phyloP scores from a whole-genome alignment of 495 filamentous ascomycete genomes.

The Penicilliopsis zonata region DNA sequence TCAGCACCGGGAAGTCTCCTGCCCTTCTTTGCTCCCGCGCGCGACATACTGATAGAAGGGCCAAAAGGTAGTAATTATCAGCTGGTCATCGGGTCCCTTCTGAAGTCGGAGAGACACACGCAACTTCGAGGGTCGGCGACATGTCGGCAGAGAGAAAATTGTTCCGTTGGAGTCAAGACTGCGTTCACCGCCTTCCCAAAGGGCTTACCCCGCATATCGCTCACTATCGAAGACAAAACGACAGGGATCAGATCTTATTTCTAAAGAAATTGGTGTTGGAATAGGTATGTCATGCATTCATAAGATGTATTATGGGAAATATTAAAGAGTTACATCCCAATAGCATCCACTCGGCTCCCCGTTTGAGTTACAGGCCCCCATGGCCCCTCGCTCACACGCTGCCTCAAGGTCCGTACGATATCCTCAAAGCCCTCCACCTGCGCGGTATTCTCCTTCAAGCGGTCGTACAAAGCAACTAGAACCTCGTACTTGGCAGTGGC shows the following conservation, averaged over 20 bases:
- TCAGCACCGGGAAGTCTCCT: slow-evolving; percentile 28
- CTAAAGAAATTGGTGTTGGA: too few relatives aligned
- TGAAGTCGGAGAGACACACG: too few relatives aligned
- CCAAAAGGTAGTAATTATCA: slow-evolving; percentile 1
- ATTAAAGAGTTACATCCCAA: slow-evolving; percentile 25
- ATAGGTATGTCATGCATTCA: too few relatives aligned
- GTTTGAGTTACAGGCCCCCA: slow-evolving; percentile 22
- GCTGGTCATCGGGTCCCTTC: too few relatives aligned
- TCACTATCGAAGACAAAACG: too few relatives aligned
- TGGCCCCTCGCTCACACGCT: slow-evolving; percentile 33
- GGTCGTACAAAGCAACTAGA: slow-evolving; percentile 30
- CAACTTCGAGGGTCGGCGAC: too few relatives aligned
- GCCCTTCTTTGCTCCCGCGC: slow-evolving; percentile 26
- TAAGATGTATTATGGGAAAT: too few relatives aligned
- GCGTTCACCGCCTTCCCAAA: too few relatives aligned
- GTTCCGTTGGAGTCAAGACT: too few relatives aligned
- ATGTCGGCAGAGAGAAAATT: too few relatives aligned
- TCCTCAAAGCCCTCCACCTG: slow-evolving; percentile 28
- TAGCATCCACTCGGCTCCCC: slow-evolving; percentile 22
- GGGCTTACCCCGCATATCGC: too few relatives aligned
- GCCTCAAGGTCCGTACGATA: slow-evolving; percentile 29
- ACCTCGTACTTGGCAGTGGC: slow-evolving; percentile 49
- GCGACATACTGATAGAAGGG: slow-evolving; percentile 19
- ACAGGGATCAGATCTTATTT: too few relatives aligned
- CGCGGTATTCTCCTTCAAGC: slow-evolving; percentile 17